Percentiles rank a stretch among this genome's conserved stretches.
Evolutionary conservation across 225 moss, liverwort and hornwort species (phyloP).

Genomic region (Pseudoscleropodium purum): DNA sequence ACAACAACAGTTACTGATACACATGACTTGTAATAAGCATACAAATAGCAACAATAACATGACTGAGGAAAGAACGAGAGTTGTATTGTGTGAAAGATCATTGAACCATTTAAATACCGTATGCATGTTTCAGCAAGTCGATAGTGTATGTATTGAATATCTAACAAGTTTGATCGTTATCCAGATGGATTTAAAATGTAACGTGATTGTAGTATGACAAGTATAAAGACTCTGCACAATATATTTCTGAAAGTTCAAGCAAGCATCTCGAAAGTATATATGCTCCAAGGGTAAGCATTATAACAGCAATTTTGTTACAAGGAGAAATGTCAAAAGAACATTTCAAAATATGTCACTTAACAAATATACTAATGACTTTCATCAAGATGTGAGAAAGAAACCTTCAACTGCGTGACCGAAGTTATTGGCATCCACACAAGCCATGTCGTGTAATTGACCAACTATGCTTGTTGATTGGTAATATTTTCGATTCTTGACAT

Average conservation of each 20-base stretch:
- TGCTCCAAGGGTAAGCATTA: background rate
- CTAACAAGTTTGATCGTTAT: background rate
- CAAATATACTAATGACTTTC: background rate
- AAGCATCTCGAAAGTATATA: background rate
- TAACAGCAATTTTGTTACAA: background rate
- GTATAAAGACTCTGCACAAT: background rate
- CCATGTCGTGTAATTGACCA: background rate
- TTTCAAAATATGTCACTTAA: background rate
- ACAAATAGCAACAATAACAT: background rate
- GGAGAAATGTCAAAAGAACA: background rate
- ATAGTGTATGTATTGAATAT: background rate
- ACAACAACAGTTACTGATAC: background rate
- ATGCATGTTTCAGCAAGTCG: background rate
- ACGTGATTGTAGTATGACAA: background rate
- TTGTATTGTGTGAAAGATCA: background rate
- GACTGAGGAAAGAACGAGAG: background rate
- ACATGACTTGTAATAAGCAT: background rate
- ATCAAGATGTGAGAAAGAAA: background rate
- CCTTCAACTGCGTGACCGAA: background rate
- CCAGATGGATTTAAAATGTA: background rate
- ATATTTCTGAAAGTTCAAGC: background rate
- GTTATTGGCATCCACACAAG: background rate
- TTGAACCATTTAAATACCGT: background rate
- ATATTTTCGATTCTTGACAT: background rate
- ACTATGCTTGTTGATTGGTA: background rate